Evolutionary conservation across 352 stramenopile species (phyloP).

Genomic region (Phytophthora fragariaefolia): DNA sequence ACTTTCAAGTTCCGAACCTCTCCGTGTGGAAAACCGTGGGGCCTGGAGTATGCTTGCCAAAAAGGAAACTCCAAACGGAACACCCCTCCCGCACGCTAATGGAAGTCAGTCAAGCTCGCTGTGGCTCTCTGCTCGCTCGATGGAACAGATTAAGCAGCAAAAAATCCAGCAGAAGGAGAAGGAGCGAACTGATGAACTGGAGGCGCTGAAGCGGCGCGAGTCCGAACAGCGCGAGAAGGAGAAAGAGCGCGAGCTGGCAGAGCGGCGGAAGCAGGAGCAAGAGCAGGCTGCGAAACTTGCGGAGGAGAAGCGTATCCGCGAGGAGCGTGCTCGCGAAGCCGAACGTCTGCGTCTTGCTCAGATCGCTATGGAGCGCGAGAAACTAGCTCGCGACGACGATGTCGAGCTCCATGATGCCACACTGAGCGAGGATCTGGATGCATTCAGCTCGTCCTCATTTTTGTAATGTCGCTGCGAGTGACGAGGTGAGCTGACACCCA

Average conservation of each 20-base stretch:
- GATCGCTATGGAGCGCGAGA: slow-evolving; percentile 69
- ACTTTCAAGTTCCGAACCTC: slow-evolving; percentile 56
- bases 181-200: slow-evolving; percentile 69
- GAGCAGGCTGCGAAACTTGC: slow-evolving; percentile 51
- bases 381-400: slow-evolving; percentile 69
- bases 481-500: slow-evolving; percentile 27
- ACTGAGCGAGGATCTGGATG: slow-evolving; percentile 81
- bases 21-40: slow-evolving; percentile 84
- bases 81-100: slow-evolving; percentile 61
- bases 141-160: slow-evolving; percentile 90
- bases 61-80: slow-evolving; percentile 71
- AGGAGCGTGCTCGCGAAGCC: slow-evolving; percentile 64
- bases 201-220: slow-evolving; percentile 71
- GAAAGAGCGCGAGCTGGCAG: slow-evolving; percentile 72
- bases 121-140: slow-evolving; percentile 83
- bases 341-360: slow-evolving; percentile 62
- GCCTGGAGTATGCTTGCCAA: slow-evolving; percentile 87
- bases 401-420: slow-evolving; percentile 74
- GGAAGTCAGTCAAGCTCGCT: slow-evolving; percentile 80
- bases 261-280: slow-evolving; percentile 68
- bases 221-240: slow-evolving; percentile 72
- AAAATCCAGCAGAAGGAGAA: slow-evolving; percentile 88
- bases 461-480: slow-evolving; percentile 53
- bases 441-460: slow-evolving; percentile 90
- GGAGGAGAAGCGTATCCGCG: slow-evolving; percentile 61